Percentiles rank a stretch among this genome's conserved stretches.
phyloP scores from a whole-genome alignment of 2,329 filamentous ascomycete genomes.

The Diplodia intermedia region DNA sequence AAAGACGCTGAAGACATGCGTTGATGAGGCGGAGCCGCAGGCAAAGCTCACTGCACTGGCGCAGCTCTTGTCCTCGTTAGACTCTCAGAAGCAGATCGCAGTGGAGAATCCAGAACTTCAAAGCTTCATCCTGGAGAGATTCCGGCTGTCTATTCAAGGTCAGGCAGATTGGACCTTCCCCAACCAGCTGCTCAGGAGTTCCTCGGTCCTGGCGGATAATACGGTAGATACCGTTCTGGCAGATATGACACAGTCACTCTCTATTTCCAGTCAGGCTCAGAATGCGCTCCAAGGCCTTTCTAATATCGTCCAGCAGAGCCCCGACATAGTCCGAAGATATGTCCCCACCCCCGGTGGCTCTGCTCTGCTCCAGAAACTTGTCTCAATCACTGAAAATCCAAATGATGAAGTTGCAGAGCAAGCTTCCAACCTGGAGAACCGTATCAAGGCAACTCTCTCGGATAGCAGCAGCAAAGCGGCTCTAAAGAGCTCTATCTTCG shows the following conservation, averaged over 20 bases:
- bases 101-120: conserved; percentile 47
- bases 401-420: conserved; percentile 58
- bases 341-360: conserved; percentile 55
- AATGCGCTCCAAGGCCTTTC: conserved; percentile 55
- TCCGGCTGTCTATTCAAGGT: conserved; percentile 44
- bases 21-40: conserved; percentile 42
- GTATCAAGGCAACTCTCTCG: conserved; percentile 45
- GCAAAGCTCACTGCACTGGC: conserved; percentile 42
- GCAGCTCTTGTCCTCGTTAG: conserved; percentile 45
- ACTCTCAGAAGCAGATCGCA: conserved; percentile 48
- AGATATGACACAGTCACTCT: conserved; percentile 49
- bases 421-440: conserved; percentile 49
- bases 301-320: conserved; percentile 51
- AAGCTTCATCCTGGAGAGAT: conserved; percentile 43
- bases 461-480: conserved; percentile 46
- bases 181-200: conserved; percentile 45
- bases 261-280: conserved; percentile 44
- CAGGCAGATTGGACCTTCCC: conserved; percentile 47
- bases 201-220: conserved; percentile 43
- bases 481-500: conserved; percentile 56
- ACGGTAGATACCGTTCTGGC: conserved; percentile 50
- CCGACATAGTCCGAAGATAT: conserved; percentile 53
- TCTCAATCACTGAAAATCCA: conserved; percentile 61
- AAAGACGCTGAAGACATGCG: conserved; percentile 40
- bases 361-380: conserved; percentile 58